phyloP scores from a whole-genome alignment of 441 rosid species.

The Eutrema salsugineum region DNA sequence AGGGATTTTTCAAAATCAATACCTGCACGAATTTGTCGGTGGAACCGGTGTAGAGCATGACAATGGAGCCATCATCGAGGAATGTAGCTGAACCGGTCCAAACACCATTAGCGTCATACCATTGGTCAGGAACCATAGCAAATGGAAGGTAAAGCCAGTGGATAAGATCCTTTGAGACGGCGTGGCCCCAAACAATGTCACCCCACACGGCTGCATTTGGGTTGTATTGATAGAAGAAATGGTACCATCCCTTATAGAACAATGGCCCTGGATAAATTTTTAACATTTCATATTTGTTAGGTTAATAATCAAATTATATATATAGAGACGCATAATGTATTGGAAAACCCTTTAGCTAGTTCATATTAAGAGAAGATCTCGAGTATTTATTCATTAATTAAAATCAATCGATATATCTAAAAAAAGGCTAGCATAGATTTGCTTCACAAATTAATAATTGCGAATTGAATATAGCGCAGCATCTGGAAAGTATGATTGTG shows the following conservation, averaged over 20 bases:
- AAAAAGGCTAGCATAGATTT: background rate
- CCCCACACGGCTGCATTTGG: slow-evolving; percentile 82
- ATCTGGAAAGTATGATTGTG: too few species aligned
- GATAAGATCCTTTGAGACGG: slow-evolving; percentile 66
- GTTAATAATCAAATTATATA: background rate
- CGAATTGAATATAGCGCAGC: too few species aligned
- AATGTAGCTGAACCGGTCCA: slow-evolving; percentile 89
- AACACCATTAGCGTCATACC: slow-evolving; percentile 63
- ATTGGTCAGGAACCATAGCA: slow-evolving; percentile 66
- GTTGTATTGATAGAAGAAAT: slow-evolving; percentile 82
- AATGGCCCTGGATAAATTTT: slow-evolving; percentile 52
- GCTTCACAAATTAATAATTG: background rate
- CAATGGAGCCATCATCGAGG: slow-evolving; percentile 55
- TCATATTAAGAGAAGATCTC: background rate
- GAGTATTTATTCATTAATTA: background rate
- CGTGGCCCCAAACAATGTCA: slow-evolving; percentile 85
- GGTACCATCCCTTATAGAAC: slow-evolving; percentile 76
- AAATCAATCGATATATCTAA: background rate
- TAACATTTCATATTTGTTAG: background rate
- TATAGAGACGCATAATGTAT: background rate
- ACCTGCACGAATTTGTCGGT: slow-evolving; percentile 46
- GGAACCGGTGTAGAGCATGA: slow-evolving; percentile 78
- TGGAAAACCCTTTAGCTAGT: background rate
- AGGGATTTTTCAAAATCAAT: background rate
- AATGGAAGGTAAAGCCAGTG: slow-evolving; percentile 83